Evolutionary conservation across 208 protist genomes (phyloP).

Genomic region (Entamoeba moshkovskii): DNA sequence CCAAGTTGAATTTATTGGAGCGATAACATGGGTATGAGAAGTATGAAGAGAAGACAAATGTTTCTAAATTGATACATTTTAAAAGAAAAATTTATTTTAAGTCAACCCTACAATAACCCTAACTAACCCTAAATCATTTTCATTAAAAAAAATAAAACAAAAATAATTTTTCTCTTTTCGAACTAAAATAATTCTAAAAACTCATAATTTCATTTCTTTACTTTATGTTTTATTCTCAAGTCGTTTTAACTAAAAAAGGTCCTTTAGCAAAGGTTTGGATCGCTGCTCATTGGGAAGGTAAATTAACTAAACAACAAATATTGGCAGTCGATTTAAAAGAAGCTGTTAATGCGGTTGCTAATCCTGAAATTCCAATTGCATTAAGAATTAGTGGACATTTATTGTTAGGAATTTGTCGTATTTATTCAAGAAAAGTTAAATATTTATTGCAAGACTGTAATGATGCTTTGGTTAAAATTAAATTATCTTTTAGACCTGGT

Average conservation of each 20-base stretch:
- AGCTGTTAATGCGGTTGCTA: slow-evolving; percentile 67
- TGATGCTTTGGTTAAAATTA: slow-evolving; percentile 51
- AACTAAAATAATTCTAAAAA: too few species aligned
- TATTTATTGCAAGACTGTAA: slow-evolving; percentile 49
- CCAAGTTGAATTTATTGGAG: background rate
- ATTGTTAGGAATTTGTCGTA: slow-evolving; percentile 79
- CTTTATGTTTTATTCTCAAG: slow-evolving; percentile 82
- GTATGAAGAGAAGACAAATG: too few species aligned
- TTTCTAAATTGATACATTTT: too few species aligned
- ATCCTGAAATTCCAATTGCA: slow-evolving; percentile 73
- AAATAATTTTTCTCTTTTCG: too few species aligned
- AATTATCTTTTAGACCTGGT: slow-evolving; percentile 40
- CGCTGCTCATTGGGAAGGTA: slow-evolving; percentile 78
- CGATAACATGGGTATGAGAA: background rate
- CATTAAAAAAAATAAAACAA: too few species aligned
- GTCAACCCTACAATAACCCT: too few species aligned
- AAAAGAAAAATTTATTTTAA: too few species aligned
- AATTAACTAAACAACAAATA: slow-evolving; percentile 70
- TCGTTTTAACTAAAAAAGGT: slow-evolving; percentile 79
- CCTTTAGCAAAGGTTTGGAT: slow-evolving; percentile 81
- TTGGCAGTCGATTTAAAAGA: slow-evolving; percentile 67
- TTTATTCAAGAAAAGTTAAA: slow-evolving; percentile 74
- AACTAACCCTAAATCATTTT: too few species aligned
- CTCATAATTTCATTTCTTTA: too few species aligned
- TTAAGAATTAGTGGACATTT: slow-evolving; percentile 79